Base-by-base conservation (phyloP, 768 basidiomycete species). In the Rhodotorula babjevae region DNA sequence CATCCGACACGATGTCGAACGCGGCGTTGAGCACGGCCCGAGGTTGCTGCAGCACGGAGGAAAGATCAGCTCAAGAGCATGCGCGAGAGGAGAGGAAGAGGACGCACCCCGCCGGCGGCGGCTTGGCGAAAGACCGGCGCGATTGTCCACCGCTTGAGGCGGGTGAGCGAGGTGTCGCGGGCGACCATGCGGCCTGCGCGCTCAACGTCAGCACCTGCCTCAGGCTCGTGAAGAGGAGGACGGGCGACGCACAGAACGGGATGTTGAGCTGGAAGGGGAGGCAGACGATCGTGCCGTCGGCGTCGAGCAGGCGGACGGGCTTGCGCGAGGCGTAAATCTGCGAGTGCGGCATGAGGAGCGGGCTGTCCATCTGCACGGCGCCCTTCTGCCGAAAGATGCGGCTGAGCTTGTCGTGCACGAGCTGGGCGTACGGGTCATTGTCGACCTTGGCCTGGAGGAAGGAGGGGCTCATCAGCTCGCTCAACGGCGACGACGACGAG, bases 111-210 rank as follows among this genome's bases (percentile, higher is more conserved):
- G 15, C 78, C 80, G 12, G 72, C 77, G 0, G 68, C 46, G 0
- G 73, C 66, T 23, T 74, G 66, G 9, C 80, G 74, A 56, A 76
- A 79, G 33, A 79, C 73, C 5, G 76, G 74, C 11, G 78, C 77
- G 63, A 80, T 78, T 36, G 76, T 77, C 64, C 77, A 80, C 2
- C 80, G 75, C 61, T 80, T 80, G 40, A 80, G 69, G 21, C 80
- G 76, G 14, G 71, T 73, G 16, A 78, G 65, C 1, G 73, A 59
- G 11, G 73, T 55, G 33, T 79, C 76, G 36, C 78, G 77, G 15
- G 78, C 78, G 19, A 79, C 69, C 72, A 77, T 75, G 14, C 77
- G 73, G 19, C 76, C 76, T 67, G 67, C 53, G 5, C 4, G 59
- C 7, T 14, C 50, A 33, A 60, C n/a, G 53, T 23, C 23, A 40